Conservation (phyloP, 495 filamentous ascomycete species). For the Penicillium psychrofluorescens region DNA sequence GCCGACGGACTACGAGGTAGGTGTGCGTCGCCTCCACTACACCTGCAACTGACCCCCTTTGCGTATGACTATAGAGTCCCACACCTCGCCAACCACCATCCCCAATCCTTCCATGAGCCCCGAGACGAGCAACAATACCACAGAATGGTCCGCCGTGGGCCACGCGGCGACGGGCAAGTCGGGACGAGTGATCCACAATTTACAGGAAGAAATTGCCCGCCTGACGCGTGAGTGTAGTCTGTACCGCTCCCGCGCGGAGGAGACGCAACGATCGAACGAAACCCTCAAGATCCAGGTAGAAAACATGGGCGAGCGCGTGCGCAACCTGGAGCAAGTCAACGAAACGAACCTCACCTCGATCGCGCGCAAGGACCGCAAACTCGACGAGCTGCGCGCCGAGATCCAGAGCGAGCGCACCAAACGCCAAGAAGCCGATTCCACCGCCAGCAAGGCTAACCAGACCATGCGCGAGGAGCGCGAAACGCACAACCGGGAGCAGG, state of each 20-base stretch:
- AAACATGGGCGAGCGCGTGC: slow-evolving; percentile 46
- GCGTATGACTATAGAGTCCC: background rate
- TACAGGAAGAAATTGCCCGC: slow-evolving; percentile 84
- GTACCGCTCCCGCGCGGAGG: slow-evolving; percentile 64
- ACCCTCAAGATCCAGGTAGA: slow-evolving; percentile 68
- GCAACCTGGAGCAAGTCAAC: slow-evolving; percentile 61
- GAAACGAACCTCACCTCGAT: slow-evolving; percentile 69
- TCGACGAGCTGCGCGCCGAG: slow-evolving; percentile 63
- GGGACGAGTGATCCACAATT: slow-evolving; percentile 82
- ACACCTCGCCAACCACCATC: background rate
- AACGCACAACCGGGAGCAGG: slow-evolving; percentile 51
- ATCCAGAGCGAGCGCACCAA: slow-evolving; percentile 59
- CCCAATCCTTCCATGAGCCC: slow-evolving; percentile 14
- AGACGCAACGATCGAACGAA: slow-evolving; percentile 64
- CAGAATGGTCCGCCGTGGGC: slow-evolving; percentile 71
- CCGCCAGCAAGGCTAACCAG: slow-evolving; percentile 55
- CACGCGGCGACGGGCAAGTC: slow-evolving; percentile 77
- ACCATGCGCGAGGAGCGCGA: slow-evolving; percentile 48
- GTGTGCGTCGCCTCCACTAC: background rate
- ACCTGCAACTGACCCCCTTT: no score
- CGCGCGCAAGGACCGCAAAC: slow-evolving; percentile 70
- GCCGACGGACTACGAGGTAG: slow-evolving; percentile 11
- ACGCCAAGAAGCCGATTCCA: slow-evolving; percentile 54
- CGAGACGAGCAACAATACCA: slow-evolving; percentile 19
- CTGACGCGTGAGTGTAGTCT: slow-evolving; percentile 73